Base-by-base conservation (phyloP, 2,329 filamentous ascomycete genomes). In the Fusarium goolgardi region DNA sequence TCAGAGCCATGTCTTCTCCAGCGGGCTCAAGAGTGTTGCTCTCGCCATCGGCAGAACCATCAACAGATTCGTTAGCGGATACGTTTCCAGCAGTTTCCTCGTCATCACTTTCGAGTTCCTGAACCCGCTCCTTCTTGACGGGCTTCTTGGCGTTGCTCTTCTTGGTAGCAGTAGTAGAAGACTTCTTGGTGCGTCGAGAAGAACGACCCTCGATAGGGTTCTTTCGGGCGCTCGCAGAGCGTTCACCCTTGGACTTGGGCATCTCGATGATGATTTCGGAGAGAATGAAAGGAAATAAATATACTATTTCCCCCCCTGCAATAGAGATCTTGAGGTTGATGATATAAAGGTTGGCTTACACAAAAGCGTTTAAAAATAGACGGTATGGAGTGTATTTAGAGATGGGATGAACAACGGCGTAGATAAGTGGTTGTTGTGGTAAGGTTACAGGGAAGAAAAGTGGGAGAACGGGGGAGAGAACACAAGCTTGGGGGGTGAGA, bases 61-160 rank as follows among this genome's bases (percentile, higher is more conserved):
- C 29, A n/a, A 6, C 18, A 29, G 47, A 16, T n/a, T 13, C n/a
- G 15, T 25, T 12, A 11, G 47, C 20, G 34, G 23, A 15, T 20
- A 8, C 11, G 29, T 11, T 21, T 63, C 27, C 13, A 45, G 29
- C 23, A 50, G 50, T 12, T 65, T 62, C 50, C 9, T 40, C 27
- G 20, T 59, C 25, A 21, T 31, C 23, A 7, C 45, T 32, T 11
- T 65, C 41, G 12, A 15, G 10, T 40, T 40, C 18, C 57, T 56
- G 35, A 18, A 15, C 29, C 18, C 40, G 59, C 29, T 41, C 43
- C 5, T 52, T 39, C 32, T 43, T 29, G 32, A 55, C 52, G 9
- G 65, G 69, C 37, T 72, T 71, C 32, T 73, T 71, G 16, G 23
- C 23, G 52, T 80, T 76, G 21, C 78, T 73, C 52, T 80, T 77